These are phyloP conservation scores for Fusarium albosuccineum DNA, from an alignment of 2,329 filamentous ascomycete species.

Conservation along the genomic window DNA sequence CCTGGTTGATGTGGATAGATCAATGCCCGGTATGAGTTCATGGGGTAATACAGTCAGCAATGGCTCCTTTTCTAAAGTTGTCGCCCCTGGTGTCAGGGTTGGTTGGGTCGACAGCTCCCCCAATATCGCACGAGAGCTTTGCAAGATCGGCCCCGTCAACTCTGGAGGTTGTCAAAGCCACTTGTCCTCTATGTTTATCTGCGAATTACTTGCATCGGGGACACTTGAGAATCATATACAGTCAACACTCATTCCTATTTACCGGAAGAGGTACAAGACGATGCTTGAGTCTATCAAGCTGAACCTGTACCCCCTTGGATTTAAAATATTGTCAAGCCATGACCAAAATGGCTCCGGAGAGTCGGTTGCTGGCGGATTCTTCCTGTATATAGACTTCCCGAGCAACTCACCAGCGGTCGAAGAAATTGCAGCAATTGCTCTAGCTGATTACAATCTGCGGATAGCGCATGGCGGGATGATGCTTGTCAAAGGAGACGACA, in stretches of 20 bases:
- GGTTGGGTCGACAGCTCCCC: conserved; percentile 45
- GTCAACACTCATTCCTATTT: background rate
- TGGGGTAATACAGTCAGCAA: conserved; percentile 76
- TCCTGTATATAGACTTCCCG: background rate
- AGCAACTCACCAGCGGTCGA: background rate
- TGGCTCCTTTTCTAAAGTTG: conserved; percentile 76
- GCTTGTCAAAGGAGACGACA: background rate
- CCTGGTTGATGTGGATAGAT: conserved; percentile 46
- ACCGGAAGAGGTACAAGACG: background rate
- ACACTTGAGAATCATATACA: background rate
- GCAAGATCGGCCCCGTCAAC: background rate
- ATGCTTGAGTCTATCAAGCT: background rate
- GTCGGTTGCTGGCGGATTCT: background rate
- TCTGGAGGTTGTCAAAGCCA: background rate
- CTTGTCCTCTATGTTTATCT: background rate
- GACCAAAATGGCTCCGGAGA: too few species aligned
- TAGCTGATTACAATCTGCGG: background rate
- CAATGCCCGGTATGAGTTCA: conserved; percentile 59
- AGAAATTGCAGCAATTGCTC: background rate
- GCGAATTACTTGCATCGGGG: background rate
- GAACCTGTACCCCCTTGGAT: background rate
- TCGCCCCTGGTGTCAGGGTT: conserved; percentile 71
- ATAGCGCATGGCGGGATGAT: background rate
- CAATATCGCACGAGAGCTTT: background rate
- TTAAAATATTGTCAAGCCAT: background rate